These are phyloP conservation scores for Pseudonectria foliicola DNA, from an alignment of 2,329 filamentous ascomycete species.

Conservation along the genomic window DNA sequence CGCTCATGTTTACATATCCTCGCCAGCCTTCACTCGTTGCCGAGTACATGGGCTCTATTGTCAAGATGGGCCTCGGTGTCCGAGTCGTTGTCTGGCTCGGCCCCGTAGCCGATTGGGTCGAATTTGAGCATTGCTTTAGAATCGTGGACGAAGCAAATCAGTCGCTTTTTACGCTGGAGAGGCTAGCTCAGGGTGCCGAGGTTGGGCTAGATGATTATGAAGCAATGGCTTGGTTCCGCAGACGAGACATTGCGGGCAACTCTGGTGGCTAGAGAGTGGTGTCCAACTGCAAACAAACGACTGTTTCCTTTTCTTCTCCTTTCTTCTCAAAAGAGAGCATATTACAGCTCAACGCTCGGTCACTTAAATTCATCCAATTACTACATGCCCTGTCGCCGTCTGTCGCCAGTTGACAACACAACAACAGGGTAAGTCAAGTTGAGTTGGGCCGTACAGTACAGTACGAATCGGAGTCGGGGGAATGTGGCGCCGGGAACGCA, in stretches of 20 bases:
- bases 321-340: too few relatives aligned
- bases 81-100: constrained; percentile 18
- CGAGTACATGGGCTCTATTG: constrained; percentile 17
- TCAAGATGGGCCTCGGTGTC: constrained; percentile 3
- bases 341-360: too few relatives aligned
- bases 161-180: constrained; percentile 5
- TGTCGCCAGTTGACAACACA: too few relatives aligned
- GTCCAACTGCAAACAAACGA: too few relatives aligned
- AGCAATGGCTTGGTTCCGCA: constrained; percentile 8
- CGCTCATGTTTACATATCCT: constrained; percentile 28
- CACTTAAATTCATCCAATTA: too few relatives aligned
- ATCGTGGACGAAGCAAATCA: neutral
- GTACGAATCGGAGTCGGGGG: constrained; percentile 14
- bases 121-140: constrained; percentile 16
- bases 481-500: constrained; percentile 13
- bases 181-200: constrained; percentile 6
- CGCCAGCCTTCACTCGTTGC: constrained; percentile 22
- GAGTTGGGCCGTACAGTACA: too few relatives aligned
- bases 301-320: too few relatives aligned
- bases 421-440: neutral
- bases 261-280: too few relatives aligned
- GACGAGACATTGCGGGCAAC: too few relatives aligned
- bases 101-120: constrained; percentile 19
- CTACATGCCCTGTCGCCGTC: too few relatives aligned
- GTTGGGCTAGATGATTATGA: constrained; percentile 16